A percentile compares a stretch with the other conserved stretches of the same genome.
Conservation (phyloP, 2,329 filamentous ascomycete species). For the Fusarium protoensiforme region DNA sequence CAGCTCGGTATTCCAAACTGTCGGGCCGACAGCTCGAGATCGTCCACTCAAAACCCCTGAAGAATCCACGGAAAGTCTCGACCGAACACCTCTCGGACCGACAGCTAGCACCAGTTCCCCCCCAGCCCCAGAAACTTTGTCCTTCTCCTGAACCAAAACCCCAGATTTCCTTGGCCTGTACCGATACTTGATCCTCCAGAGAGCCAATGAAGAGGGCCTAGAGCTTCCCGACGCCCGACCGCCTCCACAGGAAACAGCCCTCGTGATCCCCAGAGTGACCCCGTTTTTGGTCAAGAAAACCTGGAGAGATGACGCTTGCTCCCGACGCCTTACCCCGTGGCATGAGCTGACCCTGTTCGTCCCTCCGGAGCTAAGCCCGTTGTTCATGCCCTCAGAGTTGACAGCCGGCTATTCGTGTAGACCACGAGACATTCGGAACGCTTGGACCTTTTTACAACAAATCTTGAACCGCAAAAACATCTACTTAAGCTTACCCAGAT, state of each 20-base stretch:
- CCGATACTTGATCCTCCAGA: conserved; percentile 12
- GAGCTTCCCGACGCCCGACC: neutral
- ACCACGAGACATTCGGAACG: neutral
- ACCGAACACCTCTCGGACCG: conserved; percentile 19
- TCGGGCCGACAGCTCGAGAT: neutral
- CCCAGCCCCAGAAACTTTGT: conserved; percentile 25
- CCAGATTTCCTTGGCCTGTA: conserved; percentile 28
- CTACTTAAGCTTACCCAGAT: neutral
- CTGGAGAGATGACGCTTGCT: conserved; percentile 12
- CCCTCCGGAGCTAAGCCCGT: neutral
- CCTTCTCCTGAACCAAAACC: conserved; percentile 20
- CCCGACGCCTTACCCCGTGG: conserved; percentile 7
- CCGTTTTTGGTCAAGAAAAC: neutral
- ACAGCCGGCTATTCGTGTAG: neutral
- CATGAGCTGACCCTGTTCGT: conserved; percentile 4
- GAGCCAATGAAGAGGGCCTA: neutral
- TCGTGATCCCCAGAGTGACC: conserved; percentile 16
- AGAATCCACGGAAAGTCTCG: neutral
- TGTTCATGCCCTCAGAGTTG: neutral
- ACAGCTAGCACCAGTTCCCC: conserved; percentile 12
- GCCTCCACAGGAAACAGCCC: neutral
- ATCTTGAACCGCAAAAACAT: neutral
- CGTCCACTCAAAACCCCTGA: neutral
- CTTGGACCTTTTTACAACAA: neutral
- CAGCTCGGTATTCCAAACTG: neutral